Conservation (phyloP, 352 stramenopile species). For the Elongisporangium undulatum region DNA sequence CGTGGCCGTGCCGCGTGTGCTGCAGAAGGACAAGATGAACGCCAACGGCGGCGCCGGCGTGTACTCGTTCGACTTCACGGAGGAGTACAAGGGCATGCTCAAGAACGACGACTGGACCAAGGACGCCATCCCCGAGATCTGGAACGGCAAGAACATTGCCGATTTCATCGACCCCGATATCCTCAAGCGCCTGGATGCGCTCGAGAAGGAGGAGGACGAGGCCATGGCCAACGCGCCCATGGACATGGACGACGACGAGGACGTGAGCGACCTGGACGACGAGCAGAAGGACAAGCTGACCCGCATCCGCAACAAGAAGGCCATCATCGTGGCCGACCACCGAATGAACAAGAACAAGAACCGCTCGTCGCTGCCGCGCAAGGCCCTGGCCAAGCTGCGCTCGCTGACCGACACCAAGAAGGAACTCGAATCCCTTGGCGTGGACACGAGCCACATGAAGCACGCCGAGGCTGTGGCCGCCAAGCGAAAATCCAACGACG, state of each 20-base stretch:
- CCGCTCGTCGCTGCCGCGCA: conserved; percentile 86
- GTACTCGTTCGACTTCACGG: conserved; percentile 96
- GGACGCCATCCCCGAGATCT: conserved; percentile 98
- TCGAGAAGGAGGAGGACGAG: conserved; percentile 98
- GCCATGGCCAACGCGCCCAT: conserved; percentile 88
- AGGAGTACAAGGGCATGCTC: conserved; percentile 96
- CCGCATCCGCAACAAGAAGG: conserved; percentile 83
- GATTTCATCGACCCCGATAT: conserved; percentile 99
- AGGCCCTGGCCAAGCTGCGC: conserved; percentile 74
- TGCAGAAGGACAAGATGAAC: conserved; percentile 88
- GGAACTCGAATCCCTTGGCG: conserved; percentile 86
- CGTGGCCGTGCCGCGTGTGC: conserved; percentile 28
- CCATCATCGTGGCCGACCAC: conserved; percentile 78
- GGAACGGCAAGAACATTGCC: conserved; percentile 99
- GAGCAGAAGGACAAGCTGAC: conserved; percentile 92
- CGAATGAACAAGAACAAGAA: conserved; percentile 96
- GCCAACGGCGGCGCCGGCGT: conserved; percentile 97
- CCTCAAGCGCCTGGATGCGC: conserved; percentile 91
- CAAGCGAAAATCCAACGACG: conserved; percentile 62
- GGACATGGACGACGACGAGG: conserved; percentile 84
- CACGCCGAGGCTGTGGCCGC: conserved; percentile 72
- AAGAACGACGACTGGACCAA: conserved; percentile 95
- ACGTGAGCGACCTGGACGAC: conserved; percentile 92
- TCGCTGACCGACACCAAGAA: conserved; percentile 86
- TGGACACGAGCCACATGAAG: conserved; percentile 91